These are phyloP conservation scores for Backusella liffmaniae DNA, from an alignment of 192 early-diverging fungal genomes.

Conservation along the genomic window DNA sequence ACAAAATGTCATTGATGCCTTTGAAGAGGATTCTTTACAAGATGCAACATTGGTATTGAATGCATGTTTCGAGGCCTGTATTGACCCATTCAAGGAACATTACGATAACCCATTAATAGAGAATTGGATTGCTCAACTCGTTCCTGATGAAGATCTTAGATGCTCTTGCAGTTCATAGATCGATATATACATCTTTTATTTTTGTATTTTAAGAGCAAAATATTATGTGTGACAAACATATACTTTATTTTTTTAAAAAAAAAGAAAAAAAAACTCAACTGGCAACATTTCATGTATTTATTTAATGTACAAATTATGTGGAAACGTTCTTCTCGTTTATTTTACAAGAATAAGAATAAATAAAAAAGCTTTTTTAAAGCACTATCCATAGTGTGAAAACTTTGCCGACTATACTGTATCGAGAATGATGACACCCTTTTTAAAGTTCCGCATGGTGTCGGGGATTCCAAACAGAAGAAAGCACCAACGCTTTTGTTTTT, in stretches of 20 bases:
- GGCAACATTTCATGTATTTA: too few relatives aligned
- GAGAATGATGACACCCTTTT: too few relatives aligned
- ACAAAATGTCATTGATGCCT: constrained; percentile 57
- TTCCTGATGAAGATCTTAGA: constrained; percentile 33
- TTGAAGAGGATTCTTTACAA: constrained; percentile 36
- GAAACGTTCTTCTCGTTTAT: too few relatives aligned
- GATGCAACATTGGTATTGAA: constrained; percentile 41
- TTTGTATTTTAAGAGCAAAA: not conserved
- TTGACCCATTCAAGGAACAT: constrained; percentile 53
- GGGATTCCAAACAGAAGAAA: not conserved
- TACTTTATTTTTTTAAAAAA: too few relatives aligned
- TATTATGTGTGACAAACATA: too few relatives aligned
- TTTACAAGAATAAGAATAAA: too few relatives aligned
- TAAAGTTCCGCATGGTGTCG: not conserved
- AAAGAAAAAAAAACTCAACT: too few relatives aligned
- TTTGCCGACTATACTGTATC: too few relatives aligned
- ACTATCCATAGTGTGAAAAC: too few relatives aligned
- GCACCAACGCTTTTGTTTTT: not conserved
- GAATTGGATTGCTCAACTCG: constrained; percentile 22
- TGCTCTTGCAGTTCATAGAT: constrained; percentile 16
- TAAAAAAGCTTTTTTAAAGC: too few relatives aligned
- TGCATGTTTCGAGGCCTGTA: constrained; percentile 51
- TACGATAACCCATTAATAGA: constrained; percentile 23
- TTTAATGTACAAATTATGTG: too few relatives aligned
- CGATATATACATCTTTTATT: not conserved